A percentile compares a stretch with the other conserved stretches of the same genome.
Evolutionary conservation across 202 grass and related monocot genomes (phyloP).

Genomic region (Musa balbisiana): DNA sequence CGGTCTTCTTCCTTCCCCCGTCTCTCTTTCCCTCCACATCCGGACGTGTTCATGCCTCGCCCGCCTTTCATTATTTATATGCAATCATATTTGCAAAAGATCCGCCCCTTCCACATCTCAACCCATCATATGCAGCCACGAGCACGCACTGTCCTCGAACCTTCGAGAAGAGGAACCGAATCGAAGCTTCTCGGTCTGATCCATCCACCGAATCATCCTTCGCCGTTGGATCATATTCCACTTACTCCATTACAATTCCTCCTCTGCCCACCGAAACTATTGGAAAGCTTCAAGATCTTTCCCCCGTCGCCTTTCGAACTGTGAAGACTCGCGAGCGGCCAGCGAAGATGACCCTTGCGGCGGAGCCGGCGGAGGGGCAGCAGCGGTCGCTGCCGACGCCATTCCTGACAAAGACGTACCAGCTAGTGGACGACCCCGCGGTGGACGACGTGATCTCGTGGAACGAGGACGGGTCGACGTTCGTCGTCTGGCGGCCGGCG

Average conservation of each 20-base stretch:
- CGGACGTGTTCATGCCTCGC: no score
- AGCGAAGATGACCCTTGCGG: neutral
- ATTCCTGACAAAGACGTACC: conserved; percentile 93
- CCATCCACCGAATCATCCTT: neutral
- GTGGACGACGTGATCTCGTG: conserved; percentile 87
- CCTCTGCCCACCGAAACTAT: neutral
- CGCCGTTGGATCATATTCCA: neutral
- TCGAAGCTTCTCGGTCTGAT: neutral
- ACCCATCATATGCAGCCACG: neutral
- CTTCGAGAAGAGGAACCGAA: neutral
- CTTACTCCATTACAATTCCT: neutral
- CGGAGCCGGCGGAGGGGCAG: conserved; percentile 19
- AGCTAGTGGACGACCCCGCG: conserved; percentile 71
- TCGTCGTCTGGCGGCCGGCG: conserved; percentile 76
- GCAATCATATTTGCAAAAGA: neutral
- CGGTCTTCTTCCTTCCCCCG: no score
- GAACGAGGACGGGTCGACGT: conserved; percentile 64
- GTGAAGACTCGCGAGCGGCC: neutral
- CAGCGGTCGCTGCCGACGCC: conserved; percentile 52
- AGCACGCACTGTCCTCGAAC: neutral
- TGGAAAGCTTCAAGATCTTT: neutral
- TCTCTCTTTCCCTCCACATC: no score
- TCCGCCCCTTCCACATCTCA: no score
- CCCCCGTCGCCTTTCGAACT: neutral
- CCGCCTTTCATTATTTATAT: no score